Evolutionary conservation across 345 rosid species (phyloP).

Genomic region (Populus alba): DNA sequence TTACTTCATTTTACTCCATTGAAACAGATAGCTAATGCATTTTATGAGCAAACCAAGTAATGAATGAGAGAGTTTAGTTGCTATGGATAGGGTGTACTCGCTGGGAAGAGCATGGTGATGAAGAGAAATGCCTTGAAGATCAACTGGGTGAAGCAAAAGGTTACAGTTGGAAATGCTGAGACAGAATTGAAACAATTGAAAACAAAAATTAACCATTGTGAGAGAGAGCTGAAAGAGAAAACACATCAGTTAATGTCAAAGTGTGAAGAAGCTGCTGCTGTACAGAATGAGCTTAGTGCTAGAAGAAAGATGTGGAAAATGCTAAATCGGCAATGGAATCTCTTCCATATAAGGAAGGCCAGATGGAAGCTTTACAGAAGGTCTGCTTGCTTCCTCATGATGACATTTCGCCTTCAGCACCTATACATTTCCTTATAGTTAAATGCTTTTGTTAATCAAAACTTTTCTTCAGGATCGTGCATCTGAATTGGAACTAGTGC

Average conservation of each 20-base stretch:
- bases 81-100: constrained; percentile 68
- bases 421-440: constrained; percentile 16
- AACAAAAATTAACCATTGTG: constrained; percentile 76
- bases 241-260: constrained; percentile 63
- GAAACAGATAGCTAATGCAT: neutral
- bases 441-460: constrained; percentile 10
- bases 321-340: constrained; percentile 54
- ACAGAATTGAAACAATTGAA: constrained; percentile 82
- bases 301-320: constrained; percentile 67
- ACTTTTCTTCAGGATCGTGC: constrained; percentile 58
- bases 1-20: neutral
- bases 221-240: constrained; percentile 84
- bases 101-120: constrained; percentile 93
- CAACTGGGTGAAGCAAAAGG: constrained; percentile 88
- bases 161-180: constrained; percentile 84
- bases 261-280: constrained; percentile 72
- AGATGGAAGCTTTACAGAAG: constrained; percentile 89
- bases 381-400: constrained; percentile 33
- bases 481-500: constrained; percentile 59
- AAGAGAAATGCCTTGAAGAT: constrained; percentile 97
- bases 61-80: constrained; percentile 21
- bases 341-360: constrained; percentile 66
- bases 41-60: neutral
- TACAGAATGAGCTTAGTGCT: constrained; percentile 65
- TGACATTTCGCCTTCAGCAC: neutral